Conservation (phyloP, 129 eudicot species). For the Lactuca sativa region DNA sequence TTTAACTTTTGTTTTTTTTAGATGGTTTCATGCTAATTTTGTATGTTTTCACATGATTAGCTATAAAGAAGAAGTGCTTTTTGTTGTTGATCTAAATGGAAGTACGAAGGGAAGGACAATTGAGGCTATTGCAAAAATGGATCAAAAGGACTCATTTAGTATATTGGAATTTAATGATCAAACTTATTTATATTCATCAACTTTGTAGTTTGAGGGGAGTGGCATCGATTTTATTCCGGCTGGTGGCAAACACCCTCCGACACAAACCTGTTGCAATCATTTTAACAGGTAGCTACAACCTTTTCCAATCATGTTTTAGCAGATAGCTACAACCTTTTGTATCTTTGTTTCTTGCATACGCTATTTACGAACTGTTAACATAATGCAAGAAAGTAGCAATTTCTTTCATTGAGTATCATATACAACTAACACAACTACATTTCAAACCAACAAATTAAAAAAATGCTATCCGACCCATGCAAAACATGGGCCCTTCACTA, state of each 20-base stretch:
- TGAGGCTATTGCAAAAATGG: constrained; percentile 70
- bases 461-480: too few relatives aligned
- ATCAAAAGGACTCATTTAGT: constrained; percentile 58
- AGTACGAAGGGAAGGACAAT: constrained; percentile 88
- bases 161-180: constrained; percentile 76
- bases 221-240: constrained; percentile 60
- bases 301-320: too few relatives aligned
- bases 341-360: too few relatives aligned
- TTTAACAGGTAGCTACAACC: too few relatives aligned
- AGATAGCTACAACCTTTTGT: too few relatives aligned
- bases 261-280: too few relatives aligned
- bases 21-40: background rate
- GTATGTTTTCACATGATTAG: constrained; percentile 35
- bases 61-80: constrained; percentile 65
- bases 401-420: too few relatives aligned
- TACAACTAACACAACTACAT: too few relatives aligned
- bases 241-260: constrained; percentile 43
- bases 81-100: constrained; percentile 81
- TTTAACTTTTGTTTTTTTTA: background rate
- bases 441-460: too few relatives aligned
- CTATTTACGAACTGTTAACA: too few relatives aligned
- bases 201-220: constrained; percentile 64
- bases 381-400: too few relatives aligned
- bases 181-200: constrained; percentile 56
- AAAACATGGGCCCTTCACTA: too few relatives aligned